phyloP scores from a whole-genome alignment of 306 rosid species.

The Adenanthera pavonina region DNA sequence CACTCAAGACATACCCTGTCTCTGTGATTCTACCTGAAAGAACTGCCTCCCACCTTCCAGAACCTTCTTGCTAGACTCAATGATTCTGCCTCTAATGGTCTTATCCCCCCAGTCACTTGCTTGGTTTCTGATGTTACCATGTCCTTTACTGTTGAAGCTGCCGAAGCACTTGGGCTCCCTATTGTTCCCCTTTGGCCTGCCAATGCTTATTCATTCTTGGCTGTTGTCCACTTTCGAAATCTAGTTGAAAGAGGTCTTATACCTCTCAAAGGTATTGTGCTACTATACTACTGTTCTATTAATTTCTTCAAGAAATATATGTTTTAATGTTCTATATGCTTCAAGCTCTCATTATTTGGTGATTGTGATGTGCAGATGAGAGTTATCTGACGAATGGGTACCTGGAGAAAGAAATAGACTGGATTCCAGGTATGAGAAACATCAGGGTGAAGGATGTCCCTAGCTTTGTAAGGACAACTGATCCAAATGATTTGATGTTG shows the following conservation, averaged over 20 bases:
- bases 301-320: too few relatives aligned
- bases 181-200: constrained; percentile 15
- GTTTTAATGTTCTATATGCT: too few relatives aligned
- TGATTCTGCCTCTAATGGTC: not conserved
- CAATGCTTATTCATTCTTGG: constrained; percentile 17
- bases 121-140: constrained; percentile 26
- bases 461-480: not conserved
- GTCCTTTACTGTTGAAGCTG: constrained; percentile 31
- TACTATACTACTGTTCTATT: too few relatives aligned
- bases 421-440: not conserved
- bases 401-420: not conserved
- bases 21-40: constrained; percentile 22
- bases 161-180: constrained; percentile 17
- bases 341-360: not conserved
- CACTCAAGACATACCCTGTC: constrained; percentile 22
- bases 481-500: not conserved
- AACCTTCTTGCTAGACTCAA: constrained; percentile 25
- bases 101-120: constrained; percentile 22
- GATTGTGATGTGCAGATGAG: not conserved
- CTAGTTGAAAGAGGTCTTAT: constrained; percentile 9
- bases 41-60: constrained; percentile 14
- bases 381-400: constrained; percentile 1
- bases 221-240: not conserved
- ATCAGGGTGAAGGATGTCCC: not conserved
- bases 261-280: constrained; percentile 37